phyloP scores from a whole-genome alignment of 208 protist species.

The Tritrichomonas musculus region DNA sequence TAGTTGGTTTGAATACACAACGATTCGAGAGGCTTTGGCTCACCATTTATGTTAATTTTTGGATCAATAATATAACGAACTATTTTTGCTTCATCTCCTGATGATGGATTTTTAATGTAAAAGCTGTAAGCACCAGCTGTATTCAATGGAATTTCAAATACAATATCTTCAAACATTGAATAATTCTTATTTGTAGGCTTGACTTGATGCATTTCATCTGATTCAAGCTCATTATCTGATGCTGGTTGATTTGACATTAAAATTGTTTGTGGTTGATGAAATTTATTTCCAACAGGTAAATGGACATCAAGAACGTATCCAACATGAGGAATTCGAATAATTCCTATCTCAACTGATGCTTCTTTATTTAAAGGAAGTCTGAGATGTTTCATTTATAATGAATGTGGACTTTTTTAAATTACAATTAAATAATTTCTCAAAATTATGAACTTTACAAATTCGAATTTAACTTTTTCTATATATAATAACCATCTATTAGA shows the following conservation, averaged over 20 bases:
- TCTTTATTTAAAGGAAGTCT: neutral
- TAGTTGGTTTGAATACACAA: constrained; percentile 10
- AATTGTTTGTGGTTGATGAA: neutral
- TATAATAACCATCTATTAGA: no score
- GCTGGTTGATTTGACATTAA: neutral
- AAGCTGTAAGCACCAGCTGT: neutral
- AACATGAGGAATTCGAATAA: neutral
- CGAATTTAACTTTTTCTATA: no score
- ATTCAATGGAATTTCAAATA: neutral
- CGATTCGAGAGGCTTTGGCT: neutral
- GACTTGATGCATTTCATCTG: neutral
- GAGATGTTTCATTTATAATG: constrained; percentile 14
- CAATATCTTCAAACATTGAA: neutral
- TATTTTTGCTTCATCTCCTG: no score
- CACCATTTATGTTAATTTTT: neutral
- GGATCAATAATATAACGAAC: neutral
- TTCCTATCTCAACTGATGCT: neutral
- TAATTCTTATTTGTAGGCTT: neutral
- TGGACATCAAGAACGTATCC: neutral
- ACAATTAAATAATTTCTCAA: no score
- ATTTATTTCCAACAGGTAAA: neutral
- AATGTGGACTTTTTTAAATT: no score
- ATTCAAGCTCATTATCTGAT: no score
- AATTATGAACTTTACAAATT: no score
- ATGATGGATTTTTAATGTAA: neutral